Percentiles rank a stretch among this genome's conserved stretches.
These are phyloP conservation scores for Vigna trinervia DNA, from an alignment of 306 rosid genomes.

Conservation along the genomic window DNA sequence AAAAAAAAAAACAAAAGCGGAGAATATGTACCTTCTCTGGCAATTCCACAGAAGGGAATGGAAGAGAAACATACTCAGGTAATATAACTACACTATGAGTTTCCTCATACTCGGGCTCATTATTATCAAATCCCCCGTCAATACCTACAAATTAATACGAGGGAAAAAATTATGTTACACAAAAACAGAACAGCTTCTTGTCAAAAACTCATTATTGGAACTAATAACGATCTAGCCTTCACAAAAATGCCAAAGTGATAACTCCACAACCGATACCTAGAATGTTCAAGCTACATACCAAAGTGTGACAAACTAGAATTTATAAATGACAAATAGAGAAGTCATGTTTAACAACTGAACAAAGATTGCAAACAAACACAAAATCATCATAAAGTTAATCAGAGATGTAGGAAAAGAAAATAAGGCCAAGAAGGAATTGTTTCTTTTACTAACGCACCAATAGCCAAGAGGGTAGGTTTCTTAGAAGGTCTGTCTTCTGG, in stretches of 20 bases:
- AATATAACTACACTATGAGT: slow-evolving; percentile 67
- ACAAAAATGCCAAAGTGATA: slow-evolving; percentile 9
- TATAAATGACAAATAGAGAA: slow-evolving; percentile 22
- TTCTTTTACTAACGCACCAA: slow-evolving; percentile 55
- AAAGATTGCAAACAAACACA: neutral
- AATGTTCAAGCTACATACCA: neutral
- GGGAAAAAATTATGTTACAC: slow-evolving; percentile 24
- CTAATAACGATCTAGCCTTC: neutral
- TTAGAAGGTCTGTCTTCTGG: slow-evolving; percentile 92
- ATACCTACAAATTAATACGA: slow-evolving; percentile 61
- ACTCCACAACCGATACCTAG: slow-evolving; percentile 30
- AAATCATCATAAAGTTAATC: neutral
- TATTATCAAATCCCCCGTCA: slow-evolving; percentile 94
- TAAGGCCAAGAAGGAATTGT: neutral
- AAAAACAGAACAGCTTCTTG: slow-evolving; percentile 16
- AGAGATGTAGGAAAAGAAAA: neutral
- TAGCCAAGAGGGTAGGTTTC: slow-evolving; percentile 87
- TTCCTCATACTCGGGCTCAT: slow-evolving; percentile 79
- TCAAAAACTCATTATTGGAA: neutral
- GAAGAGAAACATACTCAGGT: slow-evolving; percentile 80
- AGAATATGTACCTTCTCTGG: slow-evolving; percentile 85
- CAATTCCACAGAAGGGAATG: slow-evolving; percentile 94
- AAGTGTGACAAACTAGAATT: neutral
- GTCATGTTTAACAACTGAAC: slow-evolving; percentile 10
- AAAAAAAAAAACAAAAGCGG: neutral